Percentiles rank a stretch among this genome's conserved stretches.
phyloP scores from a whole-genome alignment of 2,329 filamentous ascomycete genomes.

The Exserohilum rostratum region DNA sequence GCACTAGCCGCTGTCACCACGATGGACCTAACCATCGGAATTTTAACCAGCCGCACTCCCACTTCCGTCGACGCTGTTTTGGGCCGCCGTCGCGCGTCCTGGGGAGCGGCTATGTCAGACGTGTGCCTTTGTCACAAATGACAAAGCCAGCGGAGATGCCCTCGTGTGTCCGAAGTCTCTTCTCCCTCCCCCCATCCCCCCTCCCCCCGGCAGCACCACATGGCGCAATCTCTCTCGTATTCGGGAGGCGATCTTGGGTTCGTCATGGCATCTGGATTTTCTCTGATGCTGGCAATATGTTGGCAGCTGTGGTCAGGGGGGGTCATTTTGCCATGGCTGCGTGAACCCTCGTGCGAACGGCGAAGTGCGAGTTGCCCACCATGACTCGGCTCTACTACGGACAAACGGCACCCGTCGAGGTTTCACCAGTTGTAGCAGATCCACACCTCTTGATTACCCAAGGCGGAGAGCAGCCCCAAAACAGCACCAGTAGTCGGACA shows the following conservation, averaged over 20 bases:
- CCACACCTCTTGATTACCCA: background rate
- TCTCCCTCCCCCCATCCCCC: no score
- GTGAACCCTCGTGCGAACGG: background rate
- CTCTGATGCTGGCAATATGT: background rate
- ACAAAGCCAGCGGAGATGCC: no score
- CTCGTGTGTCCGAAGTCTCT: no score
- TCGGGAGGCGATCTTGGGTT: background rate
- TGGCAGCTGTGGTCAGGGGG: background rate
- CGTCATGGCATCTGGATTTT: background rate
- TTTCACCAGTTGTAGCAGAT: constrained; percentile 1
- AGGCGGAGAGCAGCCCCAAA: background rate
- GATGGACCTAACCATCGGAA: background rate
- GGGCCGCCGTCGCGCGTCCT: no score
- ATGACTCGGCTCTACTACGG: constrained; percentile 6
- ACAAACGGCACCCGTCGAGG: background rate
- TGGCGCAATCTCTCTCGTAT: background rate
- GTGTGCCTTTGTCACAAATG: no score
- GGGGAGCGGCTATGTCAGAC: no score
- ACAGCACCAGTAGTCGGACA: background rate
- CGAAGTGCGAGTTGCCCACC: background rate
- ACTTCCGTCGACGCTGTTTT: no score
- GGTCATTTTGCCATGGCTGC: background rate
- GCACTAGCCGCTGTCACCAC: background rate
- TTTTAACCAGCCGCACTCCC: no score
- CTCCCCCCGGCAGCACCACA: background rate